Evolutionary conservation across 2,329 filamentous ascomycete genomes (phyloP), one percentile per base, ranked within the genome.

Genomic region (Sporothrix pseudoabietina): DNA sequence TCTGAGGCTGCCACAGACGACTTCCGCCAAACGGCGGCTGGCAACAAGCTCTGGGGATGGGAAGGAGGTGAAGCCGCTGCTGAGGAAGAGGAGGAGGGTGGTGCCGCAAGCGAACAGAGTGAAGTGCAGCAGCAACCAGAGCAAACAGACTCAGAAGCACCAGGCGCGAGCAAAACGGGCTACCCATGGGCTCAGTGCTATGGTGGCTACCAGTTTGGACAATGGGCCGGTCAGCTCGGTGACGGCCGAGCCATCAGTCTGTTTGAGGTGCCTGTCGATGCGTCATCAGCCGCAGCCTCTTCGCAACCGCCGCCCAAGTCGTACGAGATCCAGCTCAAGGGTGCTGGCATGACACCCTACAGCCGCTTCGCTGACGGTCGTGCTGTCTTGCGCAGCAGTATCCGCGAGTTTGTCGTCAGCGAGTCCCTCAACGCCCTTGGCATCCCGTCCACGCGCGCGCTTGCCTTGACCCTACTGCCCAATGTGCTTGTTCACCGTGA

Each of bases 101-200:
- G 71, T 14, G 44, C 41, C n/a, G 52, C 16, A 22, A 41, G 59
- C 35, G 41, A 44, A 30, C 22, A 52, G 12, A 2, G 59, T 32
- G 49, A 66, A 16, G 0, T 12, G 4, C 44, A 22, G 12, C 61
- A 66, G 19, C 35, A n/a, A 16, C 65, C 52, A 7, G 9, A n/a
- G 12, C 59, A 86, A 47, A 8, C 39, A 26, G 83, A 32, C 84
- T 30, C 12, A 22, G 4, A 41, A 35, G 32, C 66, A 39, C 41
- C 52, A 6, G 22, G 16, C 47, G 9, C 71, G 6, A 52, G 52
- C 41, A 61, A 89, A 73, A 91, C 92, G 26, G 90, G 96, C 59
- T 99, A 99, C 80, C 95, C 96, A 0, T 99, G 96, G 96, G 94
- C 96, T 44, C 96, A 99, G 83, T 98, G 96, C 83, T 99, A 99